Evolutionary conservation across 1,139 yeast genomes (phyloP), one percentile per base, ranked within the genome.

Genomic region (Blastobotrys apis): DNA sequence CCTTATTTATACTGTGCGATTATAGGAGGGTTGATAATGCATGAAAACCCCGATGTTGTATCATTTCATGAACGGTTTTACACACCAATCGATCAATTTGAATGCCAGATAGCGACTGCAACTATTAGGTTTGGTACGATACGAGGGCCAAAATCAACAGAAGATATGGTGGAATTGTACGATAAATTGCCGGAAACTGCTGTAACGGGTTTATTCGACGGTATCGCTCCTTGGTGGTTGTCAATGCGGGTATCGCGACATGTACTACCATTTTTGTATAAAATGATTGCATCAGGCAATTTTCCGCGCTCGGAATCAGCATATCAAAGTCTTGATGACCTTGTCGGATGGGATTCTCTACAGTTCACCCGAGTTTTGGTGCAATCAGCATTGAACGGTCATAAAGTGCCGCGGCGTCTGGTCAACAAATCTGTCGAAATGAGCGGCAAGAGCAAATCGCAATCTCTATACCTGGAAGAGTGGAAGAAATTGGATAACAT

Each of bases 21-120:
- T n/a, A 41, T 41, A 23, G 44, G 39, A 5, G 44, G 44, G 5
- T 33, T 41, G 10, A 41, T 41, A 10, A 26, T 30, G 5, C 34
- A 41, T 22, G 39, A 41, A 16, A 21, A 17, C 30, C 15, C 15
- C 8, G 35, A 30, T n/a, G n/a, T 41, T n/a, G 2, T 35, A 1
- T n/a, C 8, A 3, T 41, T 41, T 25, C 44, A 41, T 15, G 16
- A 22, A 25, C 15, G 25, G 4, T 39, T 39, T 25, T 30, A 22
- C 20, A 23, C 9, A 5, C 2, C 3, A 4, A 15, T 26, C 20
- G 3, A 17, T 9, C n/a, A 10, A 12, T 8, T 20, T 33, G 29
- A 12, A 5, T 8, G n/a, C 5, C 10, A 20, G 6, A 16, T 27
- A 22, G 39, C 16, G 4, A 4, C 22, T 23, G 44, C 32, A 8